phyloP scores from a whole-genome alignment of 2,329 filamentous ascomycete species.

The Pseudogymnoascus sp. region DNA sequence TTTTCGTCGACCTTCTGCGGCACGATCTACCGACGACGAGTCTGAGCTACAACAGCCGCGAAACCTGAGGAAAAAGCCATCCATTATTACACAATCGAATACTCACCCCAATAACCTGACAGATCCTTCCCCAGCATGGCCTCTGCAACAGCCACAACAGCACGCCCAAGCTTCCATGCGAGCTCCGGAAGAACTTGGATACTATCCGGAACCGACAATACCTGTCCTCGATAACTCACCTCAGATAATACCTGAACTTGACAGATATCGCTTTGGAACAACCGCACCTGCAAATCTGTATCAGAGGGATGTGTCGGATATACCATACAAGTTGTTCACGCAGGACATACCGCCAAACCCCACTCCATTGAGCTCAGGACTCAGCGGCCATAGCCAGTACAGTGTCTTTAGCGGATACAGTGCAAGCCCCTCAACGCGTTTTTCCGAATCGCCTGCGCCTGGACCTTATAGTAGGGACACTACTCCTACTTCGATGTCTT shows the following conservation, averaged over 20 bases:
- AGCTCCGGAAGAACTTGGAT: background rate
- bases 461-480: constrained; percentile 67
- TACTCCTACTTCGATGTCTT: constrained; percentile 69
- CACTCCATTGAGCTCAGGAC: constrained; percentile 54
- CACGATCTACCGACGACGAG: constrained; percentile 15
- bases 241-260: constrained; percentile 42
- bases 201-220: constrained; percentile 18
- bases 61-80: constrained; percentile 43
- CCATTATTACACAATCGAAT: constrained; percentile 33
- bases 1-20: constrained; percentile 19
- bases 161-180: background rate
- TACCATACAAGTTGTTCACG: constrained; percentile 50
- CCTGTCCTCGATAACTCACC: constrained; percentile 32
- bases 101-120: constrained; percentile 14
- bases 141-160: background rate
- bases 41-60: constrained; percentile 28
- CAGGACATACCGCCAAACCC: constrained; percentile 55
- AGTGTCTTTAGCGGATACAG: constrained; percentile 44
- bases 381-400: constrained; percentile 29
- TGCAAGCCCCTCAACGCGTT: constrained; percentile 64
- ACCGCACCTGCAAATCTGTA: constrained; percentile 29
- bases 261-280: constrained; percentile 47
- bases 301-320: constrained; percentile 34
- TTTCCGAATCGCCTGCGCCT: constrained; percentile 60
- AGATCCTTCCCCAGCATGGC: constrained; percentile 14